Conservation (phyloP, 257 asterid genomes). For the Knoxia roxburghii region DNA sequence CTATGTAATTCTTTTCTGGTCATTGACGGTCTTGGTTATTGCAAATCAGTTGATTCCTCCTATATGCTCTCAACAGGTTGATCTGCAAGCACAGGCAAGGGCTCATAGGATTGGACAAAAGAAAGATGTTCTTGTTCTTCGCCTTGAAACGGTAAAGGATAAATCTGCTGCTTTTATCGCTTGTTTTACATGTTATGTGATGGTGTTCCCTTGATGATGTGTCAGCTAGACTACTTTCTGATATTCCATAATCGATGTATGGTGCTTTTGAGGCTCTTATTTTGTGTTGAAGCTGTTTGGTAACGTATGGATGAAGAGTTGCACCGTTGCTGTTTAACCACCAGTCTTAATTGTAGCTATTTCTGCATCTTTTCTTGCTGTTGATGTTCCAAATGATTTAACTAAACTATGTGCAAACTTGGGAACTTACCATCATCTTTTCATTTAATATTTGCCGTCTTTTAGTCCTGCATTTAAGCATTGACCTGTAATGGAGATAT, state of each 20-base stretch:
- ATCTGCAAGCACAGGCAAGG: constrained; percentile 99
- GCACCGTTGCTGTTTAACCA: neutral
- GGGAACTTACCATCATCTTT: neutral
- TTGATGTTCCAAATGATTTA: neutral
- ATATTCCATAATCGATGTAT: neutral
- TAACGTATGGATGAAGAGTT: neutral
- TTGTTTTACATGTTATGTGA: neutral
- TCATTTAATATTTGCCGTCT: neutral
- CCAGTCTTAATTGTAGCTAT: neutral
- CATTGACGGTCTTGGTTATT: constrained; percentile 13
- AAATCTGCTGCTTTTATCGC: constrained; percentile 13
- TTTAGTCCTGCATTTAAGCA: neutral
- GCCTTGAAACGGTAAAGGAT: constrained; percentile 80
- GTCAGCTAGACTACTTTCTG: neutral
- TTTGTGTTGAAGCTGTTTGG: neutral
- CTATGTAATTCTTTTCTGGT: constrained; percentile 8
- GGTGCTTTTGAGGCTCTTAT: neutral
- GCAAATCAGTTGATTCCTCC: constrained; percentile 4
- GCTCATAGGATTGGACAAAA: constrained; percentile 99
- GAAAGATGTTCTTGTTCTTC: constrained; percentile 96
- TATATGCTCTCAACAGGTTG: constrained; percentile 57
- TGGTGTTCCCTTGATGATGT: neutral
- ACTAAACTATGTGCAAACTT: neutral
- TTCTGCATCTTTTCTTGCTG: too few relatives aligned
- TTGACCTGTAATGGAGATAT: neutral